Conservation (phyloP, 2,329 filamentous ascomycete species). For the Scleromitrula shiraiana region DNA sequence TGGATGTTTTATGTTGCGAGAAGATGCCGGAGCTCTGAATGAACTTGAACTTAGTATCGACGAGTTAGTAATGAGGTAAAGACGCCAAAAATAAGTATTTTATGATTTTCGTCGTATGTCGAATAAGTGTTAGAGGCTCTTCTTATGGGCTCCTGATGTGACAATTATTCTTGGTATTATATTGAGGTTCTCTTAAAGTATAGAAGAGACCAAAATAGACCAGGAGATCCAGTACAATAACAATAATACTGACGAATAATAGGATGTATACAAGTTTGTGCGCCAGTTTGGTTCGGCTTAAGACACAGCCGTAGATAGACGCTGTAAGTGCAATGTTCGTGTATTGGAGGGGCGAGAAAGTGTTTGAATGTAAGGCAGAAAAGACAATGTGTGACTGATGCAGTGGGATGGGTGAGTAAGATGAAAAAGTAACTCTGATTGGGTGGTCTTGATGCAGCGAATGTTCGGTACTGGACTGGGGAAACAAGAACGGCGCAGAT, state of each 20-base stretch:
- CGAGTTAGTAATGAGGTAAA: not conserved
- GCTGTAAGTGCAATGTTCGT: conserved; percentile 1
- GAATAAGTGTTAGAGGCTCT: not conserved
- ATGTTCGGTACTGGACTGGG: conserved; percentile 7
- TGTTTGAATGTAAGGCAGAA: not conserved
- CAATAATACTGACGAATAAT: not conserved
- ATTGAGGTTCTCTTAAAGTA: not conserved
- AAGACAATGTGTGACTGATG: conserved; percentile 6
- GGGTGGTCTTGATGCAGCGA: conserved; percentile 1
- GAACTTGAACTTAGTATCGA: not conserved
- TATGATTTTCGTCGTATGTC: not conserved
- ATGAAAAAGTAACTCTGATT: conserved; percentile 4
- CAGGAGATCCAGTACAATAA: not conserved
- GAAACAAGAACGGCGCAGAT: conserved; percentile 1
- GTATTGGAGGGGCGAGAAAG: not conserved
- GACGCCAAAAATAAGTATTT: not conserved
- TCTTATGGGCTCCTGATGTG: not conserved
- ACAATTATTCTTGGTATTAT: not conserved
- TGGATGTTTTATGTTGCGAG: not conserved
- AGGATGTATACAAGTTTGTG: not conserved
- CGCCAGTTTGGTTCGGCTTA: not conserved
- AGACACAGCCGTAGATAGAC: conserved; percentile 1
- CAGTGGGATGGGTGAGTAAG: conserved; percentile 2
- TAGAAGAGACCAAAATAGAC: not conserved
- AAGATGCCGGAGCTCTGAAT: not conserved